A percentile compares a stretch with the other conserved stretches of the same genome.
These are phyloP conservation scores for Fraxinus sp. DNA, from an alignment of 305 asterid genomes.

Conservation along the genomic window DNA sequence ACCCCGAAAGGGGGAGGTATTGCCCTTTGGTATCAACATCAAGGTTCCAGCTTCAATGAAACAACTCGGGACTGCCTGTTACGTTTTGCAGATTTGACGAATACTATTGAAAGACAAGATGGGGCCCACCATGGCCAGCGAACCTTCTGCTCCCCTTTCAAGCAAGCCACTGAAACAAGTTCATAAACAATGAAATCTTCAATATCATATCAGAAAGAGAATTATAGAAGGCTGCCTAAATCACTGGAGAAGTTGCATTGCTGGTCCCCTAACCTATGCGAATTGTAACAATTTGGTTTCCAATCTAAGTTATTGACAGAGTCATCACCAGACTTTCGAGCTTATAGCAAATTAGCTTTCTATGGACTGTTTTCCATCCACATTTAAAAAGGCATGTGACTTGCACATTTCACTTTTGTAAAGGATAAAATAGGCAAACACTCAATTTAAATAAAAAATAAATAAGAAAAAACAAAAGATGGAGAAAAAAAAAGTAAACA, in stretches of 20 bases:
- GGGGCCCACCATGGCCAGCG: slow-evolving; percentile 99
- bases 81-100: slow-evolving; percentile 68
- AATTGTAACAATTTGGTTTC: not conserved
- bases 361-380: not conserved
- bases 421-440: not conserved
- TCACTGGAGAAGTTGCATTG: not conserved
- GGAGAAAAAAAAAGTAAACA: not conserved
- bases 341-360: not conserved
- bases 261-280: not conserved
- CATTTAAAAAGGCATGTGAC: not conserved
- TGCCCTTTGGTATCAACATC: slow-evolving; percentile 36
- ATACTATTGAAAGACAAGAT: slow-evolving; percentile 67
- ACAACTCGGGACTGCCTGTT: slow-evolving; percentile 93
- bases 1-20: not conserved
- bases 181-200: slow-evolving; percentile 20
- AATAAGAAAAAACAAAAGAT: not conserved
- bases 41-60: slow-evolving; percentile 94
- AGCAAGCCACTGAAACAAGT: slow-evolving; percentile 76
- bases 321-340: not conserved
- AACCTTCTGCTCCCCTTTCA: slow-evolving; percentile 95
- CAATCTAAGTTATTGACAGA: not conserved
- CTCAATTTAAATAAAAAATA: not conserved
- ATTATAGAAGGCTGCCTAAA: not conserved
- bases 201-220: not conserved
- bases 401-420: not conserved